Conservation (phyloP, 1,284 basidiomycete genomes). For the Microbotryum lychnidis-dioicae region DNA sequence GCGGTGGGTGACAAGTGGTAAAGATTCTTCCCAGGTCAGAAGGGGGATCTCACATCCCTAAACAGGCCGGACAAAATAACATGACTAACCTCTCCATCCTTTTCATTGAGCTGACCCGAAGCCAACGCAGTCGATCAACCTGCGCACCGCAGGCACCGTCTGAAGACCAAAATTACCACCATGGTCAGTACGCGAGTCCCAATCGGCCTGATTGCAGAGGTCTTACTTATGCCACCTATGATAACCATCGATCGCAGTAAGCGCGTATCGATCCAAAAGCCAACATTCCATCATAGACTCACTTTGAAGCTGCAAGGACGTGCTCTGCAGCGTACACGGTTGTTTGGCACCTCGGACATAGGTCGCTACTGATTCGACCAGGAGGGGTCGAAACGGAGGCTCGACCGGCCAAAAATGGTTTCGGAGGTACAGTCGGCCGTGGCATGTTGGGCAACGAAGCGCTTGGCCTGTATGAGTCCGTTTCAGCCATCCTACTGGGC, state of each 20-base stretch:
- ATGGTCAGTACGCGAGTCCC: too few species aligned
- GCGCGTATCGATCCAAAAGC: background rate
- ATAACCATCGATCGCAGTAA: background rate
- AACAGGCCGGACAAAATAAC: too few species aligned
- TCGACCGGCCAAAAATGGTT: background rate
- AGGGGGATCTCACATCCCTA: too few species aligned
- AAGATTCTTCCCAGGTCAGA: too few species aligned
- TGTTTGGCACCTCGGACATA: conserved; percentile 12
- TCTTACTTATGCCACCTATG: conserved; percentile 18
- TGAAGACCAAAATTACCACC: background rate
- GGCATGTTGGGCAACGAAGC: background rate
- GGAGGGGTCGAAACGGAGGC: background rate
- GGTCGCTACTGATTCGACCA: background rate
- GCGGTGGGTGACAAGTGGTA: too few species aligned
- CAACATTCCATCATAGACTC: background rate
- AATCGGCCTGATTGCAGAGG: background rate
- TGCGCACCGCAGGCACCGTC: conserved; percentile 20
- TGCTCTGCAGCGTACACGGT: conserved; percentile 20
- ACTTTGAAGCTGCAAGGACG: conserved; percentile 10
- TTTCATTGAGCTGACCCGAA: conserved; percentile 3
- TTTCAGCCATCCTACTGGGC: background rate
- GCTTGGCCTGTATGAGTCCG: background rate
- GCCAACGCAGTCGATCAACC: conserved; percentile 11
- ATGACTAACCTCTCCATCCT: conserved; percentile 3
- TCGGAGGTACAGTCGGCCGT: background rate